Conservation (phyloP, 768 basidiomycete species). For the Lactarius pseudohatsudake region DNA sequence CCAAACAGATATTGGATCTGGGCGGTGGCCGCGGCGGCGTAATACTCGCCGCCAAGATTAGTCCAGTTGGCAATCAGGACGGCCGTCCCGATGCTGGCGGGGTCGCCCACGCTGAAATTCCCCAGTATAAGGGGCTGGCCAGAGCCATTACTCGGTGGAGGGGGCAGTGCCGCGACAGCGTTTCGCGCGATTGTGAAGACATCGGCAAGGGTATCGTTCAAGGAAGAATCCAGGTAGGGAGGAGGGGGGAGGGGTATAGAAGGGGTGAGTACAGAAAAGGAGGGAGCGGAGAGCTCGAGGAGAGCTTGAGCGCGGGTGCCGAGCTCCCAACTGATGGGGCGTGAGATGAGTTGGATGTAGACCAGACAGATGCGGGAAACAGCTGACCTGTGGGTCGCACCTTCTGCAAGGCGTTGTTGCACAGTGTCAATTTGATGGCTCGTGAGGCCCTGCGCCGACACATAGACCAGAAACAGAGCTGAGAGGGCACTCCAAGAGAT, state of each 20-base stretch:
- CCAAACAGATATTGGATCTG: slow-evolving; percentile 65
- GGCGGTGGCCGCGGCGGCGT: slow-evolving; percentile 59
- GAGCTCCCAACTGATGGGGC: slow-evolving; percentile 52
- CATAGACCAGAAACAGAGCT: not conserved
- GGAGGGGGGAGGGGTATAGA: slow-evolving; percentile 34
- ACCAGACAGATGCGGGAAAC: not conserved
- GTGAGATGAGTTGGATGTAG: not conserved
- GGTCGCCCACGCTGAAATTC: slow-evolving; percentile 70
- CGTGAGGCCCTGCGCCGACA: slow-evolving; percentile 39
- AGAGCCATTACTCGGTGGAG: slow-evolving; percentile 42
- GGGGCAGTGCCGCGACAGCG: slow-evolving; percentile 49
- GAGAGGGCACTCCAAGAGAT: not conserved
- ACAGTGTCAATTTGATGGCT: slow-evolving; percentile 40
- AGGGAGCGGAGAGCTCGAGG: slow-evolving; percentile 47
- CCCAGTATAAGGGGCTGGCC: slow-evolving; percentile 57
- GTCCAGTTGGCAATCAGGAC: slow-evolving; percentile 64
- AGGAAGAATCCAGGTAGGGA: slow-evolving; percentile 26
- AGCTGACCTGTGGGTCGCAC: slow-evolving; percentile 44
- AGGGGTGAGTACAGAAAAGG: slow-evolving; percentile 46
- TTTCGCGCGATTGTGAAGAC: slow-evolving; percentile 55
- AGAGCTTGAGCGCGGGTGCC: slow-evolving; percentile 54
- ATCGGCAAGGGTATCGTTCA: slow-evolving; percentile 44
- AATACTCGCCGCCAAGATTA: slow-evolving; percentile 48
- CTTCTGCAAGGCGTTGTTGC: slow-evolving; percentile 40
- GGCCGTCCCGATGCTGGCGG: slow-evolving; percentile 70